Base-by-base conservation (phyloP, 2,329 filamentous ascomycete genomes). In the Claviceps sp. region DNA sequence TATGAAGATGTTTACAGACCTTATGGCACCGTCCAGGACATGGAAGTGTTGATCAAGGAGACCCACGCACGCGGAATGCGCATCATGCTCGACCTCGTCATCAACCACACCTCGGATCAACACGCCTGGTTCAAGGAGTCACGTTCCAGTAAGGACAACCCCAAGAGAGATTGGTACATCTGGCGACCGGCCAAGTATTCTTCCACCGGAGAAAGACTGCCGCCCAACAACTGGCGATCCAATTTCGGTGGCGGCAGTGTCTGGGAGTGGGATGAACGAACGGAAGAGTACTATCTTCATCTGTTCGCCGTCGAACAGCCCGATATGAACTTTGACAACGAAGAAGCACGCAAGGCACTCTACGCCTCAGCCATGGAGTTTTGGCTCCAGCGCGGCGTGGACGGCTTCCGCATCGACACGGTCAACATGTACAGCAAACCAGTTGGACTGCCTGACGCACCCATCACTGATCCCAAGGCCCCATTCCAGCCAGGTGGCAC, bases 241-340 rank as follows among this genome's bases (percentile, higher is more conserved):
- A 79, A 73, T 68, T 85, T 81, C 56, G 75, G 75, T 13, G 75
- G 74, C 36, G 76, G 75, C 16, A 77, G 76, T 50, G 79, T 76
- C 0, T 88, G 84, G 85, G 71, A 81, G 54, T 90, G 79, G 71
- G 85, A 89, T 59, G 80, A 86, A 57, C 63, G 67, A n/a, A 87
- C 85, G 0, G 72, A 75, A 47, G 84, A 90, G 65, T 90, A 88
- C 64, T 90, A 88, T 60, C 77, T 90, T 0, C 81, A 85, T 55
- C 73, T 93, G 11, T 94, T 88, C 64, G 81, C 83, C 6, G 77
- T 76, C 5, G 80, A 87, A 57, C 87, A 91, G 63, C 87, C 88
- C 0, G 88, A 93, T 59, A 73, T 93, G n/a, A 93, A 93, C 67
- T 93, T 87, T 86, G 85, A 90, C 61, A 85, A 84, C 53, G 72